phyloP scores from a whole-genome alignment of 768 basidiomycete genomes.

The Pleurotus tuoliensis region DNA sequence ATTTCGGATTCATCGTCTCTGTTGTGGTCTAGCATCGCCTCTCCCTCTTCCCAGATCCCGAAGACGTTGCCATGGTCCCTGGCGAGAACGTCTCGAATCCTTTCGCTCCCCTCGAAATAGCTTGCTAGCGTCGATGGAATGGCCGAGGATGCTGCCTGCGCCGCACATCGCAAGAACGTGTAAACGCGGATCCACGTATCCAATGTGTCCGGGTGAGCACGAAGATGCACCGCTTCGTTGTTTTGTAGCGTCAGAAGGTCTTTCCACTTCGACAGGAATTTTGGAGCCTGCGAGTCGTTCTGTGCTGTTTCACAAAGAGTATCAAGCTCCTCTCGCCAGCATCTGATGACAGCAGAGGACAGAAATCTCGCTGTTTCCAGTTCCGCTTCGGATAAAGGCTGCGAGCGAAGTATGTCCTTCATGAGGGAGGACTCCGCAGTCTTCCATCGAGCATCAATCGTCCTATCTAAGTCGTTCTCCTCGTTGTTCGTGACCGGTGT shows the following conservation, averaged over 20 bases:
- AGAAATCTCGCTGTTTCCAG: slow-evolving; percentile 56
- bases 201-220: slow-evolving; percentile 45
- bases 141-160: slow-evolving; percentile 10
- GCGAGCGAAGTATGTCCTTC: slow-evolving; percentile 16
- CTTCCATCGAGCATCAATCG: slow-evolving; percentile 44
- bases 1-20: slow-evolving; percentile 34
- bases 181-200: slow-evolving; percentile 51
- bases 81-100: slow-evolving; percentile 49
- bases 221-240: slow-evolving; percentile 48
- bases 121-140: slow-evolving; percentile 17
- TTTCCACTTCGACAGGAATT: slow-evolving; percentile 34
- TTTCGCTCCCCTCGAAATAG: slow-evolving; percentile 36
- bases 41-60: slow-evolving; percentile 54
- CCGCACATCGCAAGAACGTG: slow-evolving; percentile 41
- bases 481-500: too few species aligned
- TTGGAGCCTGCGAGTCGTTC: neutral
- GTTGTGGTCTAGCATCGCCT: neutral
- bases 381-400: slow-evolving; percentile 46
- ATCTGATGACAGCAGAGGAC: slow-evolving; percentile 45
- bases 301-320: slow-evolving; percentile 9
- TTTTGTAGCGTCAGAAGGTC: slow-evolving; percentile 52
- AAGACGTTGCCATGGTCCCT: slow-evolving; percentile 67
- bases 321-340: slow-evolving; percentile 30
- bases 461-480: slow-evolving; percentile 11
- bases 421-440: slow-evolving; percentile 27